These are phyloP conservation scores for Cryptosporidium tyzzeri DNA, from an alignment of 169 alveolate genomes.

Conservation along the genomic window DNA sequence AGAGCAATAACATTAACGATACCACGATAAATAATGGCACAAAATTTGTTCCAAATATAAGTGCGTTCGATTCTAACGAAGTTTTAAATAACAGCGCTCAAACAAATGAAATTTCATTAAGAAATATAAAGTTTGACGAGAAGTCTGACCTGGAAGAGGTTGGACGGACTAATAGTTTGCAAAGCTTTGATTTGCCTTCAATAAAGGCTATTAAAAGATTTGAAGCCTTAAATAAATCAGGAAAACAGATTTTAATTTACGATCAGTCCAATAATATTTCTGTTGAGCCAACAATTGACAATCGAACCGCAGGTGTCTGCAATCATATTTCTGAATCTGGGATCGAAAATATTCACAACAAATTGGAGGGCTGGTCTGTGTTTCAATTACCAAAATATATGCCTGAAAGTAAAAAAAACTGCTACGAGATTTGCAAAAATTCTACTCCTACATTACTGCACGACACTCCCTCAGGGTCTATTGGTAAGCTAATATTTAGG, in stretches of 20 bases:
- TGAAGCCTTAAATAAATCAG: neutral
- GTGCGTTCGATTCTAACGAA: slow-evolving; percentile 8
- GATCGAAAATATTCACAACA: neutral
- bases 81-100: neutral
- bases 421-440: neutral
- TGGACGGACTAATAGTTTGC: neutral
- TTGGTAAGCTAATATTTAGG: slow-evolving; percentile 31
- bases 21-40: neutral
- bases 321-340: neutral
- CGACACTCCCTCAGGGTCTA: slow-evolving; percentile 66
- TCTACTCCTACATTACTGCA: slow-evolving; percentile 23
- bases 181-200: neutral
- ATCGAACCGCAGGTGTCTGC: neutral
- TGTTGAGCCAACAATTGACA: neutral
- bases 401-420: slow-evolving; percentile 9
- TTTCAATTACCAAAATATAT: slow-evolving; percentile 59
- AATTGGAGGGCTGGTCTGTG: slow-evolving; percentile 22
- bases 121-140: neutral
- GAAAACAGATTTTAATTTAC: neutral
- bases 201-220: neutral
- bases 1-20: neutral
- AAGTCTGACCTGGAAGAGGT: neutral
- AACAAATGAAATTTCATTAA: neutral
- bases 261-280: neutral
- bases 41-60: slow-evolving; percentile 45